Evolutionary conservation across 2,329 filamentous ascomycete genomes (phyloP).

Genomic region (Colletotrichum tabaci): DNA sequence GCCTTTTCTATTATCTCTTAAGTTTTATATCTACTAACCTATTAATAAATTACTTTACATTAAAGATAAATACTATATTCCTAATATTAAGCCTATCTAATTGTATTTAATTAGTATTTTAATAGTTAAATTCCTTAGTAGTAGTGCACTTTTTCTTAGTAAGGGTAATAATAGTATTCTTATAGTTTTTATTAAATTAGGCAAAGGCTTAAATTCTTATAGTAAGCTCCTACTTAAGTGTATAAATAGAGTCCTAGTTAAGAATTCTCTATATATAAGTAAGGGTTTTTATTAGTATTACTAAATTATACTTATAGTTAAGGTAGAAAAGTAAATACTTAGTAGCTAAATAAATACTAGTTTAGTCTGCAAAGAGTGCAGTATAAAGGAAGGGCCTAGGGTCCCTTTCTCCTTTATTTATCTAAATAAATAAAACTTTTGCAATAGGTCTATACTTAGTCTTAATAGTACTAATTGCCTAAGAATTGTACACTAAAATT

Average conservation of each 20-base stretch:
- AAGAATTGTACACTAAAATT: not conserved
- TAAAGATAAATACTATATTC: too few relatives aligned
- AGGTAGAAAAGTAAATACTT: not conserved
- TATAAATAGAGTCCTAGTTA: not conserved
- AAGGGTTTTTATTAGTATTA: not conserved
- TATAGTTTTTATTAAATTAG: not conserved
- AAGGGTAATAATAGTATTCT: not conserved
- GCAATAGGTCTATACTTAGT: not conserved
- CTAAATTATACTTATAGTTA: not conserved
- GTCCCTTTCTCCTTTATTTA: not conserved
- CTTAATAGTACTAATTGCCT: not conserved
- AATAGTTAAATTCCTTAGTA: not conserved
- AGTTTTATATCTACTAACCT: too few relatives aligned
- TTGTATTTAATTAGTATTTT: too few relatives aligned
- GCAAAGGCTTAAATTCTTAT: not conserved
- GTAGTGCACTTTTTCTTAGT: not conserved
- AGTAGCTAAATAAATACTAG: not conserved
- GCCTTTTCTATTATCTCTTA: too few relatives aligned
- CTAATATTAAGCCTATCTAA: too few relatives aligned
- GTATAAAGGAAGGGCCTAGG: fast-evolving
- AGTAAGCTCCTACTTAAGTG: not conserved
- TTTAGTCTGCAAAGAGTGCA: not conserved
- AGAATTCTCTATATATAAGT: not conserved
- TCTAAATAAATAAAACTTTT: not conserved
- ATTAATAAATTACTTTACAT: too few relatives aligned